Evolutionary conservation across 768 basidiomycete species (phyloP).

Genomic region (Mycena sanguinolenta): DNA sequence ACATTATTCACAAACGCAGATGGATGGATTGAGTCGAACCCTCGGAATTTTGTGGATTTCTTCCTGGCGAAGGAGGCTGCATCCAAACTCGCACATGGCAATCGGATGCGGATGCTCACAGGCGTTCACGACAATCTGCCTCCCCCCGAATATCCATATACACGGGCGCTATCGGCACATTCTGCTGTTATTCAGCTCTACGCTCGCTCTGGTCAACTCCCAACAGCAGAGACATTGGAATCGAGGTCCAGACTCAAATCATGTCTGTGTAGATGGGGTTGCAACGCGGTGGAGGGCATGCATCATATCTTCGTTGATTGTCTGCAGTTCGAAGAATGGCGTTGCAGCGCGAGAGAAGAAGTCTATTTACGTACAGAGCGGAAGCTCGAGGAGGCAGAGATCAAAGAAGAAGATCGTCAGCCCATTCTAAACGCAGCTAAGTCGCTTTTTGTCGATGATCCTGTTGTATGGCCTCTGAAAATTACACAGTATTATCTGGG

Average conservation of each 20-base stretch:
- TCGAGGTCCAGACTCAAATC: not conserved
- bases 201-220: not conserved
- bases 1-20: not conserved
- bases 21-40: conserved; percentile 26
- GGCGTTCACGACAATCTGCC: not conserved
- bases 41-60: not conserved
- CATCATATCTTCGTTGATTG: conserved; percentile 17
- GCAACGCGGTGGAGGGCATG: conserved; percentile 7
- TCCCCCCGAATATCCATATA: not conserved
- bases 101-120: not conserved
- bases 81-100: not conserved
- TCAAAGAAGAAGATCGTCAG: too few relatives aligned
- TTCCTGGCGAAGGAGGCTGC: not conserved
- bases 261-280: not conserved
- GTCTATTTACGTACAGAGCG: not conserved
- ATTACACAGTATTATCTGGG: conserved; percentile 16
- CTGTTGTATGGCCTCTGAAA: conserved; percentile 6
- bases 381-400: not conserved
- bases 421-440: not conserved
- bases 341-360: not conserved
- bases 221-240: conserved; percentile 3
- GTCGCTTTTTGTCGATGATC: not conserved
- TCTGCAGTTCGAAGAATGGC: not conserved
- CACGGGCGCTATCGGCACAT: not conserved
- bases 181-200: not conserved